Base-by-base conservation (phyloP, 805 yeast species). In the Candida tallmaniae region DNA sequence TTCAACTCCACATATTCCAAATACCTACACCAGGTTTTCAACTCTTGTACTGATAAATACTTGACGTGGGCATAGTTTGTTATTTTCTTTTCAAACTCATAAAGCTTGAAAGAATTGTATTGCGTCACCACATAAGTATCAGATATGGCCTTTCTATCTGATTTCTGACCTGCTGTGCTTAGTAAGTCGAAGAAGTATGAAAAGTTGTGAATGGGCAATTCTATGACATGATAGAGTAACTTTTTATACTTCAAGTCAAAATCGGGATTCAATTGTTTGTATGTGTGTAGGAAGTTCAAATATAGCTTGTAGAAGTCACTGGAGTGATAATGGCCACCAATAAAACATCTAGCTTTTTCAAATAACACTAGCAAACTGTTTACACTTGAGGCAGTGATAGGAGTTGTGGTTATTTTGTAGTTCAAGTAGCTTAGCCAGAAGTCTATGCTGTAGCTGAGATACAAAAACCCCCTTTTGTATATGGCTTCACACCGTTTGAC, bases 21-120 rank as follows among this genome's bases (percentile, higher is more conserved):
- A 51, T 81, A 86, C 19, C 62, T 52, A 34, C 68, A 73, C 78
- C 95, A 82, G 8, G 59, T 62, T 13, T 68, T 71, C 14, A 80
- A 48, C 44, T 82, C 83, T 32, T 73, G 69, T 15, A 48, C 50
- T 3, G 64, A 50, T 8, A 61, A 37, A 6, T 50, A 40, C 10
- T 55, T 48, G 1, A 67, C 62, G 18, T 56, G 58, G 43, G 51
- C 71, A 41, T 58, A 70, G 6, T 66, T 68, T 5, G 50, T 42
- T 5, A 76, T 45, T 2, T 52, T 48, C 38, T 64, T 63, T 40
- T 80, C 86, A 51, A 51, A 78, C 6, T 57, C 52, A 50, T 65
- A 78, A 9, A 74, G 35, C 38, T 74, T 75, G 51, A 58, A 75
- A 1, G 66, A 62, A 29, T 69, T 65, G 44, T 60, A 74, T 45